Conservation (phyloP, 1,284 basidiomycete species). For the Austroboletus niveus region DNA sequence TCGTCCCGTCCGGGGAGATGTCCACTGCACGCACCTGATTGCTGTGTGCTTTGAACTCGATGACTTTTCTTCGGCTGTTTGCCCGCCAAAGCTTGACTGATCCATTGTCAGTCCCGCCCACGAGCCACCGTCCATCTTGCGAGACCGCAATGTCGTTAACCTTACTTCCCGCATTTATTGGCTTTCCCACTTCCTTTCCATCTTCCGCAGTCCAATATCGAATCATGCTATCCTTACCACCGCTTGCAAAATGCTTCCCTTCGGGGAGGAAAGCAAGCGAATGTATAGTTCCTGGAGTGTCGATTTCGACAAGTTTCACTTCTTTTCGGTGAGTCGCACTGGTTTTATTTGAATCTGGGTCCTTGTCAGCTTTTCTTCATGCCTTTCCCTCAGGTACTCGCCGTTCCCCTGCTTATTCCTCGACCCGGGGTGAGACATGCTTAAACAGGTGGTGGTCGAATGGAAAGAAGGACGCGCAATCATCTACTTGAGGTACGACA, state of each 20-base stretch:
- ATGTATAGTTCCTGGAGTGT: neutral
- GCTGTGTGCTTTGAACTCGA: neutral
- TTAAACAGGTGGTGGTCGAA: no score
- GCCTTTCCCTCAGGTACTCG: no score
- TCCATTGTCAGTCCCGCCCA: neutral
- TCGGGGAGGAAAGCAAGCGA: neutral
- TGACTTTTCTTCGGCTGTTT: neutral
- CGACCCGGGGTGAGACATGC: no score
- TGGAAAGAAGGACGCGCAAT: no score
- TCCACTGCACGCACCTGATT: neutral
- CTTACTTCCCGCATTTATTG: neutral
- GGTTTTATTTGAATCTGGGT: no score
- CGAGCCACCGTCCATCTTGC: neutral
- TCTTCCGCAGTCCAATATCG: neutral
- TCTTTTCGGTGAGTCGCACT: neutral
- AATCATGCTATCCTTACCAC: neutral
- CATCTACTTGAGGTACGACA: no score
- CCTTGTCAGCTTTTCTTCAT: no score
- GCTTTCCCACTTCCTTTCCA: neutral
- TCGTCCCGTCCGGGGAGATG: neutral
- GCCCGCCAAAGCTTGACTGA: neutral
- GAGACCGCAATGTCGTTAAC: neutral
- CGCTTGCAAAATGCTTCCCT: neutral
- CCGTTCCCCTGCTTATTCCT: no score
- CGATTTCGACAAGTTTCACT: neutral